A percentile compares a stretch with the other conserved stretches of the same genome.
Evolutionary conservation across 2,329 filamentous ascomycete species (phyloP).

Genomic region (Claviceps paspali): DNA sequence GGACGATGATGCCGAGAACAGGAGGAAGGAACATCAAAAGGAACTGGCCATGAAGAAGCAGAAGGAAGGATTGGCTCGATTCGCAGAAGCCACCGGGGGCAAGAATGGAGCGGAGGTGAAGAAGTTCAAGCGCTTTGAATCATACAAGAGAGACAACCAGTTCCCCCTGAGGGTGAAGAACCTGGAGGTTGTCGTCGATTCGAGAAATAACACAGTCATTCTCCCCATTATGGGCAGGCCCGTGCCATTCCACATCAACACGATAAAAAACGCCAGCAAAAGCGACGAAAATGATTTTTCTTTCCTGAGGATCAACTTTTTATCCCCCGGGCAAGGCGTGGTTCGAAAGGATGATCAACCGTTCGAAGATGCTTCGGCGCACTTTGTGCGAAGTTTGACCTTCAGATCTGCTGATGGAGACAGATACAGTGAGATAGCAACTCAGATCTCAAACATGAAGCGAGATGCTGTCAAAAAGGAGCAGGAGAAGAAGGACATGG

Average conservation of each 20-base stretch:
- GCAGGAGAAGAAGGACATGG: slow-evolving; percentile 98
- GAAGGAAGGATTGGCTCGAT: slow-evolving; percentile 70
- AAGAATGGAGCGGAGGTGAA: slow-evolving; percentile 87
- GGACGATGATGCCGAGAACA: slow-evolving; percentile 79
- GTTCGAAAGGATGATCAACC: slow-evolving; percentile 94
- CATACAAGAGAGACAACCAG: slow-evolving; percentile 95
- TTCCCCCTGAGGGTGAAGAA: slow-evolving; percentile 72
- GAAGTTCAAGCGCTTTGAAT: slow-evolving; percentile 98
- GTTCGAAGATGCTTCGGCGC: slow-evolving; percentile 88
- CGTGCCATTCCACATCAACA: slow-evolving; percentile 93
- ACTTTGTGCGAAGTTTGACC: slow-evolving; percentile 90
- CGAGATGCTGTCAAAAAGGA: slow-evolving; percentile 83
- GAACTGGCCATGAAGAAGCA: slow-evolving; percentile 79
- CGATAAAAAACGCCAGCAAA: slow-evolving; percentile 98
- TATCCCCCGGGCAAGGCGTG: slow-evolving; percentile 93
- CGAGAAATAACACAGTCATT: slow-evolving; percentile 78
- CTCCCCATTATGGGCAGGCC: slow-evolving; percentile 95
- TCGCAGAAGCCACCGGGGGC: slow-evolving; percentile 69
- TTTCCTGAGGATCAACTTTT: slow-evolving; percentile 90
- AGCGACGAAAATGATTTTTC: slow-evolving; percentile 91
- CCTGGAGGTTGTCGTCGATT: slow-evolving; percentile 76
- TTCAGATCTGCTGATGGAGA: slow-evolving; percentile 83
- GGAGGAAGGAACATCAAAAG: slow-evolving; percentile 81
- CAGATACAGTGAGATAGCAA: slow-evolving; percentile 78
- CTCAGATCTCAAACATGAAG: slow-evolving; percentile 91